Evolutionary conservation across 2,329 filamentous ascomycete genomes (phyloP).

Genomic region (Ophiobolus disseminans): DNA sequence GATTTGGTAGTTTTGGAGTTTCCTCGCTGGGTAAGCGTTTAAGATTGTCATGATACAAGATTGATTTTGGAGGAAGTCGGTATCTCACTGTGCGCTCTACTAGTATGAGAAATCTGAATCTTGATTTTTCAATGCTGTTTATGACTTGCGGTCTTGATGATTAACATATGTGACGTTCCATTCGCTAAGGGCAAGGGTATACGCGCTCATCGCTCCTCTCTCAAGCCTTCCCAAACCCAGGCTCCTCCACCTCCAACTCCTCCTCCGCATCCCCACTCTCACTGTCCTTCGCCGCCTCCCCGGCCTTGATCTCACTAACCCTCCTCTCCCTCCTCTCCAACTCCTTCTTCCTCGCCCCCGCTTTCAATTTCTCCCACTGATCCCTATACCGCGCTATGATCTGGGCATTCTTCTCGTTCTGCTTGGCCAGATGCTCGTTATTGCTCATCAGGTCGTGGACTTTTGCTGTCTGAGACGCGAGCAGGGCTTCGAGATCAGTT

Average conservation of each 20-base stretch:
- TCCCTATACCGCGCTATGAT: slow-evolving; percentile 66
- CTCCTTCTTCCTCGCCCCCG: slow-evolving; percentile 59
- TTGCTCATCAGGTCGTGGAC: slow-evolving; percentile 62
- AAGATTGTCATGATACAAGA: not conserved
- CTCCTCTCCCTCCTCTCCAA: slow-evolving; percentile 34
- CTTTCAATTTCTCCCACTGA: slow-evolving; percentile 73
- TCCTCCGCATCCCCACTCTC: slow-evolving; percentile 22
- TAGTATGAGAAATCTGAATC: too few relatives aligned
- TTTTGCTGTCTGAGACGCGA: slow-evolving; percentile 33
- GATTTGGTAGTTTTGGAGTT: not conserved
- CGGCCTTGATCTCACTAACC: slow-evolving; percentile 16
- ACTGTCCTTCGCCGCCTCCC: slow-evolving; percentile 21
- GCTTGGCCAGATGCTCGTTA: slow-evolving; percentile 67
- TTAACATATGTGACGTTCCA: too few relatives aligned
- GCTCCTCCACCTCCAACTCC: slow-evolving; percentile 26
- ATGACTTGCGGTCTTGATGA: too few relatives aligned
- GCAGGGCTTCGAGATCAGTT: slow-evolving; percentile 35
- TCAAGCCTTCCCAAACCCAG: slow-evolving; percentile 41
- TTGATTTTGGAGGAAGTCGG: not conserved
- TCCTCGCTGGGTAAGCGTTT: too few relatives aligned
- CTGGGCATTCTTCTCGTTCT: slow-evolving; percentile 66
- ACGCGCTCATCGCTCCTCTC: too few relatives aligned
- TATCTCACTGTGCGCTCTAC: not conserved
- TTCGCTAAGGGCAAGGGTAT: too few relatives aligned
- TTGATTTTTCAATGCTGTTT: too few relatives aligned